Evolutionary conservation across 2,329 filamentous ascomycete species (phyloP).

Genomic region (Apiospora malaysiana): DNA sequence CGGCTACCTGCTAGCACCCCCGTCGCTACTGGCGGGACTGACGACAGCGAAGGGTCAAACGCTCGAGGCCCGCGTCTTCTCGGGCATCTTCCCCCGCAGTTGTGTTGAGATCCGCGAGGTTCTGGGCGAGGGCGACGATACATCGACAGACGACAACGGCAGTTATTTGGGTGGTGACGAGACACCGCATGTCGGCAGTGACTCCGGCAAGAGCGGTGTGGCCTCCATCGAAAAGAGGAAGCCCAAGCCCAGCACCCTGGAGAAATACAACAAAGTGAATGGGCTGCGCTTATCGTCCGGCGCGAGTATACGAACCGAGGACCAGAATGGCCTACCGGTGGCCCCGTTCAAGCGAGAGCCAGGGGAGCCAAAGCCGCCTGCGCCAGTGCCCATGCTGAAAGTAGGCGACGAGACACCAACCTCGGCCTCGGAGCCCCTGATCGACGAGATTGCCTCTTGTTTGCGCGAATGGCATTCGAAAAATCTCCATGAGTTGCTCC

Average conservation of each 20-base stretch:
- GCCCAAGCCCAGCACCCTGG: conserved; percentile 32
- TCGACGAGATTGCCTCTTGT: conserved; percentile 97
- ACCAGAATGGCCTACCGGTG: conserved; percentile 21
- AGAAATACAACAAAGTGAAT: conserved; percentile 28
- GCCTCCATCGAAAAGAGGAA: conserved; percentile 45
- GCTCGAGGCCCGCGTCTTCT: conserved; percentile 94
- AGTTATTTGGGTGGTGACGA: conserved; percentile 38
- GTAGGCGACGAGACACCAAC: conserved; percentile 97
- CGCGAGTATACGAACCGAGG: conserved; percentile 18
- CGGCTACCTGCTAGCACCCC: conserved; percentile 93
- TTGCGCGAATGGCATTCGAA: conserved; percentile 98
- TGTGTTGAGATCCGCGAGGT: conserved; percentile 96
- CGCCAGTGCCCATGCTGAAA: conserved; percentile 95
- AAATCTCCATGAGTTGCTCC: conserved; percentile 88
- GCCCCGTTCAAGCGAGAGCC: conserved; percentile 61
- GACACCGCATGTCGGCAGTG: conserved; percentile 46
- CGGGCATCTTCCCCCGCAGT: conserved; percentile 94
- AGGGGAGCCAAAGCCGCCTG: conserved; percentile 76
- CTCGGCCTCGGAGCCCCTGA: conserved; percentile 84
- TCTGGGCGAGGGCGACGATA: conserved; percentile 73
- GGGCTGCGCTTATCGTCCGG: conserved; percentile 21
- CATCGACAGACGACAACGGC: conserved; percentile 46
- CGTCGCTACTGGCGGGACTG: conserved; percentile 88
- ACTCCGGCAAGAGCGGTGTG: conserved; percentile 62
- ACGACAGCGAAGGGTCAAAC: conserved; percentile 92